Evolutionary conservation across 306 rosid species (phyloP).

Genomic region (Adenanthera pavonina): DNA sequence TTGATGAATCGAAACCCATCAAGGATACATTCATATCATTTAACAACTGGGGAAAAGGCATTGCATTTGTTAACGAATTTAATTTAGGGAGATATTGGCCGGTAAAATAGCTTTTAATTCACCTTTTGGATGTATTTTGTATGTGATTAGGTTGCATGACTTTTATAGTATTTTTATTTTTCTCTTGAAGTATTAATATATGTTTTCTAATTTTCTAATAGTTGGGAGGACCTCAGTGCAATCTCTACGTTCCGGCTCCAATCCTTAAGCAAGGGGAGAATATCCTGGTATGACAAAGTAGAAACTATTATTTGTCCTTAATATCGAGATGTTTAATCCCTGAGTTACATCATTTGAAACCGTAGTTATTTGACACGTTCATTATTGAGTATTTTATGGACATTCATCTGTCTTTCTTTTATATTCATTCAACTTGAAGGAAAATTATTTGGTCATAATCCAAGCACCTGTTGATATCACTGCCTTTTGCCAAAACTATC

Average conservation of each 20-base stretch:
- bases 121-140: conserved; percentile 26
- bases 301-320: conserved; percentile 1
- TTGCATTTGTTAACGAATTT: conserved; percentile 78
- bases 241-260: conserved; percentile 89
- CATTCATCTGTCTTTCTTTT: conserved; percentile 13
- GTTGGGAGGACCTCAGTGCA: conserved; percentile 92
- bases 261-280: conserved; percentile 73
- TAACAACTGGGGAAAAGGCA: conserved; percentile 82
- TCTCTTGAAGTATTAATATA: conserved; percentile 25
- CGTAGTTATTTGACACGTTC: conserved; percentile 8
- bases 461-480: neutral
- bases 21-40: conserved; percentile 86
- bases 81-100: conserved; percentile 96
- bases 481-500: neutral
- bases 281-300: conserved; percentile 61
- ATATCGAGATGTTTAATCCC: neutral
- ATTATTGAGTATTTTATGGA: conserved; percentile 8
- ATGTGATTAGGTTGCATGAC: conserved; percentile 12
- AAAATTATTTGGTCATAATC: neutral
- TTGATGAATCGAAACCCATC: conserved; percentile 54
- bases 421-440: neutral
- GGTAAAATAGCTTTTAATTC: conserved; percentile 50
- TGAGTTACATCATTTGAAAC: neutral
- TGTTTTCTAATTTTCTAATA: conserved; percentile 40
- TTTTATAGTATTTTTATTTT: conserved; percentile 9